A percentile compares a stretch with the other conserved stretches of the same genome.
These are phyloP conservation scores for Beta macrorhiza DNA, from an alignment of 179 eudicot species.

Conservation along the genomic window DNA sequence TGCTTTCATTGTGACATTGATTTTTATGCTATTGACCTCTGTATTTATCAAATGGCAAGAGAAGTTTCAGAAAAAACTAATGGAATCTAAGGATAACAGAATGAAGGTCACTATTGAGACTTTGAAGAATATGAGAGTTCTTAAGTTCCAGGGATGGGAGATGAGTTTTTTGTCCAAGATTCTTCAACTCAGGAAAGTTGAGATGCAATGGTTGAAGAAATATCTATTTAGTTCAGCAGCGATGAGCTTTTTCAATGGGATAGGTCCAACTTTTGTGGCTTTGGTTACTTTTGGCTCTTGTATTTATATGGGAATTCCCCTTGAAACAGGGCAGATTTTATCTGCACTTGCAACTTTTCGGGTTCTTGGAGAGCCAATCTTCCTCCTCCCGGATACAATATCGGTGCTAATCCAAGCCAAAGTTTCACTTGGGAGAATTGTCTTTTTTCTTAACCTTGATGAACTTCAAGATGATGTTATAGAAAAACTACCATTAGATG, in stretches of 20 bases:
- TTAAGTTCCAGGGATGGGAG: slow-evolving; percentile 38
- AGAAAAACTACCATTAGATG: slow-evolving; percentile 10
- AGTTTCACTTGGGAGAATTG: slow-evolving; percentile 23
- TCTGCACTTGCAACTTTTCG: slow-evolving; percentile 27
- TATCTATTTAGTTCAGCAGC: background rate
- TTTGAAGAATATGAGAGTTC: slow-evolving; percentile 31
- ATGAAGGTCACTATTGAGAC: slow-evolving; percentile 28
- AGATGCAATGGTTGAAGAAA: slow-evolving; percentile 30
- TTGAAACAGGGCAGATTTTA: slow-evolving; percentile 27
- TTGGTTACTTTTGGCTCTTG: slow-evolving; percentile 31
- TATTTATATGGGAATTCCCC: slow-evolving; percentile 23
- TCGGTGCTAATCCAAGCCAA: slow-evolving; percentile 16
- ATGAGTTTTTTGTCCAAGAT: slow-evolving; percentile 30
- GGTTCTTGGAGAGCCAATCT: slow-evolving; percentile 22
- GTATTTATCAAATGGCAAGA: slow-evolving; percentile 32
- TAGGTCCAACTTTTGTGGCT: slow-evolving; percentile 28
- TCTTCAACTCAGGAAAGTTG: slow-evolving; percentile 17
- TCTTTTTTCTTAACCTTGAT: slow-evolving; percentile 20
- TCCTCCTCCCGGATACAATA: slow-evolving; percentile 7
- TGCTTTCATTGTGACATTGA: slow-evolving; percentile 35
- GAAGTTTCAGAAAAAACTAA: slow-evolving; percentile 30
- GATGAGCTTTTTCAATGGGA: slow-evolving; percentile 15
- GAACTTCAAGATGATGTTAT: slow-evolving; percentile 11
- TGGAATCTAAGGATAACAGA: slow-evolving; percentile 34
- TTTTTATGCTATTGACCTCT: slow-evolving; percentile 32